phyloP scores from a whole-genome alignment of 179 eudicot genomes.

The Heliamphora ciliata region DNA sequence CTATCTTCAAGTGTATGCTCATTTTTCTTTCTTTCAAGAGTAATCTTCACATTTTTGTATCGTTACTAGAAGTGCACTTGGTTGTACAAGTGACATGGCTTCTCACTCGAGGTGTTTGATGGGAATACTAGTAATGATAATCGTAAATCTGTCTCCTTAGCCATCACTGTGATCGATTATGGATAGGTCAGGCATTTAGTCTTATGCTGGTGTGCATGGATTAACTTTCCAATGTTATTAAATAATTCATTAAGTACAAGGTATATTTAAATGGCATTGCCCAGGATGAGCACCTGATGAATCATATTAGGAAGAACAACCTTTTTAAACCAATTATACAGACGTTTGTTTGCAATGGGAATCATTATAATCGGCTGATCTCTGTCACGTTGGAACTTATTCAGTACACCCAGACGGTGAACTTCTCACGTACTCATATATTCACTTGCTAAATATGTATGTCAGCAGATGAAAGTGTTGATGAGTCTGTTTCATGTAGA shows the following conservation, averaged over 20 bases:
- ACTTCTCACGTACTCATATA: background rate
- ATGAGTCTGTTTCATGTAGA: conserved; percentile 40
- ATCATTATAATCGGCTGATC: conserved; percentile 73
- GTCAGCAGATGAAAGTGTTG: background rate
- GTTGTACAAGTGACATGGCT: no score
- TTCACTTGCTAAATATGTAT: conserved; percentile 7
- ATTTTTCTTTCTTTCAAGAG: no score
- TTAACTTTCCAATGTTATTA: no score
- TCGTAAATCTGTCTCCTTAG: no score
- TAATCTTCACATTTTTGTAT: no score
- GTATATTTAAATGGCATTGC: conserved; percentile 13
- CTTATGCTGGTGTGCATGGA: no score
- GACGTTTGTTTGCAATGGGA: conserved; percentile 75
- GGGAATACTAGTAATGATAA: no score
- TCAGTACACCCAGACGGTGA: conserved; percentile 75
- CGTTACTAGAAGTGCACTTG: no score
- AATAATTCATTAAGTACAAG: background rate
- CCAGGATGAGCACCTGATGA: conserved; percentile 90
- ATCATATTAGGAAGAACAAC: conserved; percentile 68
- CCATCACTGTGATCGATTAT: no score
- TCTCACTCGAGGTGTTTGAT: no score
- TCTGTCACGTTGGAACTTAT: conserved; percentile 88
- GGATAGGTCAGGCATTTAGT: no score
- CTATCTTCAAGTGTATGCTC: no score
- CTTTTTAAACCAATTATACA: conserved; percentile 82